Base-by-base conservation (phyloP, 75 land plant species). In the Pinus albicaulis region DNA sequence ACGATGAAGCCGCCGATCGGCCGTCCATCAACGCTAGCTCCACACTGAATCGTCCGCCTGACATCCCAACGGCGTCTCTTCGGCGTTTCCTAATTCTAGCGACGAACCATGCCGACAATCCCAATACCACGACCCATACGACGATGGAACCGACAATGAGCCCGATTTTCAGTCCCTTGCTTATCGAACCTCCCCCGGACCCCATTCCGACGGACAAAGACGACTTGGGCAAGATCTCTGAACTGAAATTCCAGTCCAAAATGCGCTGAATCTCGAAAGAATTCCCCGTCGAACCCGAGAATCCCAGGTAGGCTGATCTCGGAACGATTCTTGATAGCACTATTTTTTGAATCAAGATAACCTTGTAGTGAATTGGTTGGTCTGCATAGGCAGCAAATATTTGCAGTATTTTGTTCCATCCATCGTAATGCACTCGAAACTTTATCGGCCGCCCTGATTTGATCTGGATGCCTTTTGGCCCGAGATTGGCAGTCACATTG, bases 201-300 rank as follows among this genome's bases (percentile, higher is more conserved):
- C 3, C 11, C 1, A 0, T 28, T 0, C 15, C 4, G 31, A 31
- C 31, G 31, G 31, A 31, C 1, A 28, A 2, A 25, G 15, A 26
- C 4, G 10, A 25, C 31, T 62, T 2, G 31, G 15, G 13, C 65
- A 15, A 62, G 13, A 12, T 25, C 23, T 62, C 3, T 12, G 84
- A 75, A 31, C 17, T 72, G 64, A 89, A 84, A 15, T 60, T 56
- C 92, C 92, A 89, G 2, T 73, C 60, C 8, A 75, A 52, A 16
- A 87, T 24, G 1, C 57, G 55, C 74, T 87, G 89, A 3, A 60
- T 31, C 72, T 89, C 87, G 0, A 25, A 4, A 6, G 10, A 12
- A 7, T n/a, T 13, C 4, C 92, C 89, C 2, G 82, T 84, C 0
- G 89, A 72, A n/a, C 84, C 89, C 24, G 89, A 80, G 81, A 89